phyloP scores from a whole-genome alignment of 768 basidiomycete species.

The Multifurca ochricompacta region DNA sequence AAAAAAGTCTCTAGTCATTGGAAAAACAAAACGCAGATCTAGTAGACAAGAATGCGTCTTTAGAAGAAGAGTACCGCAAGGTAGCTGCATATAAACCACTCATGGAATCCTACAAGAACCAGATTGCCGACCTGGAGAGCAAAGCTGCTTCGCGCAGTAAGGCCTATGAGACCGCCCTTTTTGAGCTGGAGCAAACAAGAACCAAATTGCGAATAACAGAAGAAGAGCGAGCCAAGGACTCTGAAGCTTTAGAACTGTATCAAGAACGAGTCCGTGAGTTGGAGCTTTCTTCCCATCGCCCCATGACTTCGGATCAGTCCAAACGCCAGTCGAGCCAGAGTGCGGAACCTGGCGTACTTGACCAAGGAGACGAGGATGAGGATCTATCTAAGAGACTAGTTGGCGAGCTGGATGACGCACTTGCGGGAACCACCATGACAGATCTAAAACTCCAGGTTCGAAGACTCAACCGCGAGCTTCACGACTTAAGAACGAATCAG shows the following conservation, averaged over 20 bases:
- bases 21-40: conserved; percentile 92
- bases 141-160: conserved; percentile 58
- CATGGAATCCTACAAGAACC: conserved; percentile 87
- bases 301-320: conserved; percentile 29
- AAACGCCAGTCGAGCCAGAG: conserved; percentile 38
- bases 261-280: conserved; percentile 88
- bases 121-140: conserved; percentile 72
- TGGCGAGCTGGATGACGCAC: conserved; percentile 81
- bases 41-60: conserved; percentile 80
- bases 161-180: conserved; percentile 63
- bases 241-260: conserved; percentile 79
- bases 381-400: conserved; percentile 57
- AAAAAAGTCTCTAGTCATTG: conserved; percentile 45
- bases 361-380: conserved; percentile 32
- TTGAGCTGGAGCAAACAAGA: conserved; percentile 69
- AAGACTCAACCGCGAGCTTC: conserved; percentile 74
- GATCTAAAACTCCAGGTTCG: conserved; percentile 85
- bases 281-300: conserved; percentile 57
- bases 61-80: conserved; percentile 91
- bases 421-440: conserved; percentile 80
- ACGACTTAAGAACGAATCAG: conserved; percentile 63
- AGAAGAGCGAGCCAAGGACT: conserved; percentile 69
- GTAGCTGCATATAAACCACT: conserved; percentile 79
- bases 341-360: conserved; percentile 27
- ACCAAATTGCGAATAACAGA: conserved; percentile 58